Conservation (phyloP, 441 rosid genomes). For the Gossypium aridum region DNA sequence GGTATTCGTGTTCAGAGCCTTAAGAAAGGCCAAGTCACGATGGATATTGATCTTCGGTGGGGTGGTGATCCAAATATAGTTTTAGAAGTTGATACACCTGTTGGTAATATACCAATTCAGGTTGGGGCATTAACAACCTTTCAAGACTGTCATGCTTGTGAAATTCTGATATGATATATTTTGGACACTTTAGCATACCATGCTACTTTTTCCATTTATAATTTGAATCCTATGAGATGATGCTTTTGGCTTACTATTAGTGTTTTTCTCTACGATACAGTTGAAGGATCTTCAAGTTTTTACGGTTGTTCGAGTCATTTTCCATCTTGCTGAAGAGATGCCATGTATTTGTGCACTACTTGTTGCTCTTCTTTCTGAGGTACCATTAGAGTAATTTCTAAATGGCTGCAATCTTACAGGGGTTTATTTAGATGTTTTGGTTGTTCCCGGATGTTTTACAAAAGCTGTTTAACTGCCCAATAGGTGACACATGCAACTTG, state of each 20-base stretch:
- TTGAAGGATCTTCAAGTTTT: slow-evolving; percentile 96
- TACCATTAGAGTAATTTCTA: slow-evolving; percentile 18
- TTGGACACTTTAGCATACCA: not conserved
- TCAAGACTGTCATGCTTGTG: not conserved
- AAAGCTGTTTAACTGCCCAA: not conserved
- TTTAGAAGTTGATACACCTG: slow-evolving; percentile 84
- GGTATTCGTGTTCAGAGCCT: slow-evolving; percentile 94
- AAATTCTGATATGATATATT: not conserved
- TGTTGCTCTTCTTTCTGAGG: slow-evolving; percentile 91
- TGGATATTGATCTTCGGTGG: slow-evolving; percentile 98
- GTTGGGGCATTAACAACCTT: slow-evolving; percentile 30
- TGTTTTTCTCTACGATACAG: slow-evolving; percentile 39
- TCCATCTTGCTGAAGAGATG: slow-evolving; percentile 93
- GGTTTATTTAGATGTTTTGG: not conserved
- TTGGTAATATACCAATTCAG: slow-evolving; percentile 95
- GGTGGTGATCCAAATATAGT: slow-evolving; percentile 95
- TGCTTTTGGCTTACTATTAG: slow-evolving; percentile 9
- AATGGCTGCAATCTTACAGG: not conserved
- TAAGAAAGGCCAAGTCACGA: slow-evolving; percentile 82
- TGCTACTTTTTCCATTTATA: not conserved
- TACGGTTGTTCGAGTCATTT: slow-evolving; percentile 80
- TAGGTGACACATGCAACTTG: not conserved
- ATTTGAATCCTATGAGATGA: not conserved
- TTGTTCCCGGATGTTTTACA: not conserved
- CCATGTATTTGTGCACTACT: slow-evolving; percentile 97